A percentile compares a stretch with the other conserved stretches of the same genome.
Evolutionary conservation across 208 protist genomes (phyloP).

Genomic region (Acanthamoeba royreba): DNA sequence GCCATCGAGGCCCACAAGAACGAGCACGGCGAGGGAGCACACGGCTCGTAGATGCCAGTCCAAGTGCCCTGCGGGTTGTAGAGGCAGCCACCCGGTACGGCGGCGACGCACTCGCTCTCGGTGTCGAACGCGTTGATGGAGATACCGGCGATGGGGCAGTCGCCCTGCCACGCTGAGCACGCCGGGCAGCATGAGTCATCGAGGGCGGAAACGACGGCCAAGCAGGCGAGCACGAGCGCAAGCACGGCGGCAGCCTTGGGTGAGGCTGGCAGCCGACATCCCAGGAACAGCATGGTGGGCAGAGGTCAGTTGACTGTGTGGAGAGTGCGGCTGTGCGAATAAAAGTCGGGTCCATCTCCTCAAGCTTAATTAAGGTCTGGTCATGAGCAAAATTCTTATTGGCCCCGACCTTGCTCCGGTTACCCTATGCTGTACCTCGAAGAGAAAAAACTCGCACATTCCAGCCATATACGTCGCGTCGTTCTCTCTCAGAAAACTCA

Average conservation of each 20-base stretch:
- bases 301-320: too few relatives aligned
- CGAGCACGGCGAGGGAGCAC: neutral
- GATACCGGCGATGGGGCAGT: neutral
- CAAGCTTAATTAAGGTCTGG: too few relatives aligned
- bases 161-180: neutral
- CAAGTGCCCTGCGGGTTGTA: neutral
- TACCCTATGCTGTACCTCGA: too few relatives aligned
- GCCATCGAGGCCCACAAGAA: neutral
- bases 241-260: neutral
- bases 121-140: neutral
- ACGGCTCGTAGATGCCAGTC: neutral
- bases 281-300: too few relatives aligned
- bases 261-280: neutral
- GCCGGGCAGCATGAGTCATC: neutral
- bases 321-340: too few relatives aligned
- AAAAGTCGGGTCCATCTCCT: too few relatives aligned
- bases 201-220: neutral
- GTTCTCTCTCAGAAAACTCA: too few relatives aligned
- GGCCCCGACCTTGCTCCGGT: too few relatives aligned
- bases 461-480: too few relatives aligned
- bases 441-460: too few relatives aligned
- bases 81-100: neutral
- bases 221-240: neutral
- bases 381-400: too few relatives aligned
- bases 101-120: neutral